phyloP scores from a whole-genome alignment of 2,329 filamentous ascomycete species.

The Plenodomus tracheiphilus region DNA sequence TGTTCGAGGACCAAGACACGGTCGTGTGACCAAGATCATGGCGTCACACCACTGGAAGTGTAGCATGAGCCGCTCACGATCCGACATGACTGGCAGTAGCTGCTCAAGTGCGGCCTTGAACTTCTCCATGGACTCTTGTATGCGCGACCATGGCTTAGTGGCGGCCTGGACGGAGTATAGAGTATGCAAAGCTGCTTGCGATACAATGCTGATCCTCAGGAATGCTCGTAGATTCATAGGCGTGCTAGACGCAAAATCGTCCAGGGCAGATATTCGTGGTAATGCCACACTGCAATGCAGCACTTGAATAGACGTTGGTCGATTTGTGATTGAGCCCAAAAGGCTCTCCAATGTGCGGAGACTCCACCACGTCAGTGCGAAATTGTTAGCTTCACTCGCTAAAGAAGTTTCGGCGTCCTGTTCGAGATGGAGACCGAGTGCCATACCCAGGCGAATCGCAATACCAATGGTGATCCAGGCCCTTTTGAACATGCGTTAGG shows the following conservation, averaged over 20 bases:
- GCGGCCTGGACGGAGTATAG: slow-evolving; percentile 5
- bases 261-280: not conserved
- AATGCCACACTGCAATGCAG: not conserved
- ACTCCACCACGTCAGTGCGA: slow-evolving; percentile 4
- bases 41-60: slow-evolving; percentile 5
- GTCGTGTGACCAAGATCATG: slow-evolving; percentile 6
- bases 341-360: slow-evolving; percentile 3
- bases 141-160: not conserved
- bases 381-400: not conserved
- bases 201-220: slow-evolving; percentile 1
- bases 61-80: slow-evolving; percentile 2
- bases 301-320: not conserved
- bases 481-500: not conserved
- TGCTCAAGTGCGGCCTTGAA: slow-evolving; percentile 1
- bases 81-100: not conserved
- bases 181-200: slow-evolving; percentile 2
- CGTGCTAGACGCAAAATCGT: not conserved
- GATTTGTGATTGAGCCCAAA: slow-evolving; percentile 1
- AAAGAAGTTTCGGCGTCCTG: not conserved
- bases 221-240: not conserved
- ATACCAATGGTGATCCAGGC: slow-evolving; percentile 4
- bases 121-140: not conserved
- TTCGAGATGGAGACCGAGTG: slow-evolving; percentile 1
- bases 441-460: not conserved
- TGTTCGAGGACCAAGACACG: not conserved